A percentile compares a stretch with the other conserved stretches of the same genome.
These are phyloP conservation scores for Penicillium desertorum DNA, from an alignment of 495 filamentous ascomycete species.

Conservation along the genomic window DNA sequence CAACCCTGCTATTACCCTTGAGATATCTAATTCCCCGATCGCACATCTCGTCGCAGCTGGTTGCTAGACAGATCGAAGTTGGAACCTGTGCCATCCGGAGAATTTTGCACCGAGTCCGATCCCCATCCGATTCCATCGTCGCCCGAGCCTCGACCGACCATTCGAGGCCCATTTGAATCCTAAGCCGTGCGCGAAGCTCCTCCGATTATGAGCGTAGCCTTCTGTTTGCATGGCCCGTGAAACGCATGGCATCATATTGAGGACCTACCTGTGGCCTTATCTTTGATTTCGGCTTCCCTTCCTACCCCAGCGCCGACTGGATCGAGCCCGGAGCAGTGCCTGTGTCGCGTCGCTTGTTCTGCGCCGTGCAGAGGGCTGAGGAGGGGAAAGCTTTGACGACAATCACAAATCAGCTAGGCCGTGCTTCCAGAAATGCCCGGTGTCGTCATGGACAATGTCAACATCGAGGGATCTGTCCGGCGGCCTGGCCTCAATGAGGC, in stretches of 20 bases:
- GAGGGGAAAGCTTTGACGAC: constrained; percentile 30
- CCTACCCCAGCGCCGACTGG: constrained; percentile 28
- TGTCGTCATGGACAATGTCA: constrained; percentile 47
- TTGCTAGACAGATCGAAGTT: background rate
- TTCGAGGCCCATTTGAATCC: constrained; percentile 2
- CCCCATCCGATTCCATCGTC: background rate
- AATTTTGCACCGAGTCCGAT: background rate
- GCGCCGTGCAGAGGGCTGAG: constrained; percentile 36
- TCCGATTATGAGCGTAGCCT: constrained; percentile 31
- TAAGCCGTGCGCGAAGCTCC: constrained; percentile 13
- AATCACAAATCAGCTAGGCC: constrained; percentile 8
- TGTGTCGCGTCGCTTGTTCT: constrained; percentile 25
- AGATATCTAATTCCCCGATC: background rate
- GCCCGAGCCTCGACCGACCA: constrained; percentile 3
- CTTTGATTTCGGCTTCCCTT: constrained; percentile 32
- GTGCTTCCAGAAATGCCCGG: constrained; percentile 44
- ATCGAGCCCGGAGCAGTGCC: constrained; percentile 20
- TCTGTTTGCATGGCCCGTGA: constrained; percentile 23
- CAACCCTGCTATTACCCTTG: constrained; percentile 6
- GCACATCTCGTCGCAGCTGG: background rate
- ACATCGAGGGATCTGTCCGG: constrained; percentile 31
- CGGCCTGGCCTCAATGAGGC: constrained; percentile 26
- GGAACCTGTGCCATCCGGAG: background rate
- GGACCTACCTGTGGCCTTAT: constrained; percentile 13
- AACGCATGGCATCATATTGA: constrained; percentile 38